phyloP scores from a whole-genome alignment of 1,139 yeast species.

The Saccharomycopsis crataegensis region DNA sequence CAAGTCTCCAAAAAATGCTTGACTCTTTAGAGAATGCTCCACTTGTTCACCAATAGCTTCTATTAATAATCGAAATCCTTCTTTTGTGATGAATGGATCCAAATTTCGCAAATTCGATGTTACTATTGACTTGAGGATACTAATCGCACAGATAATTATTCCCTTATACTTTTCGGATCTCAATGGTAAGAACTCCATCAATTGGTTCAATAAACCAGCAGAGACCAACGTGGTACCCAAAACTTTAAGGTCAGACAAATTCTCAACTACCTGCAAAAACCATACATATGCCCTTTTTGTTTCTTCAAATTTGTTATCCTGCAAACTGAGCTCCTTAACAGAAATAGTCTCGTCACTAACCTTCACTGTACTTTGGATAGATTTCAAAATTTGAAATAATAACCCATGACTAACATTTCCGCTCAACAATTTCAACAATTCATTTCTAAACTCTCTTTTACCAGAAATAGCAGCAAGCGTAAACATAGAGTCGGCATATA shows the following conservation, averaged over 20 bases:
- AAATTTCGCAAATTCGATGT: constrained; percentile 36
- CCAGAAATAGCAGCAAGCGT: constrained; percentile 67
- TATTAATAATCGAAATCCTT: constrained; percentile 62
- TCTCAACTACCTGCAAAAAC: constrained; percentile 52
- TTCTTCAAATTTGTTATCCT: constrained; percentile 28
- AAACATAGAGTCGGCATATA: constrained; percentile 44
- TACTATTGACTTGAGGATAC: constrained; percentile 51
- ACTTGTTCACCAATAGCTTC: constrained; percentile 60
- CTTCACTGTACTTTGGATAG: constrained; percentile 44
- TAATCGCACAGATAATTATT: constrained; percentile 60
- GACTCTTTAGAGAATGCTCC: constrained; percentile 52
- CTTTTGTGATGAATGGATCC: constrained; percentile 54
- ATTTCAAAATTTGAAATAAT: constrained; percentile 63
- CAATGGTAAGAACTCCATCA: constrained; percentile 54
- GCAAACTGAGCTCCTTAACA: constrained; percentile 20
- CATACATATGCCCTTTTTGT: constrained; percentile 45
- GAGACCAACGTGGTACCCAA: constrained; percentile 42
- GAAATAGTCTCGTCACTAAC: neutral
- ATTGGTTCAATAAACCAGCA: constrained; percentile 68
- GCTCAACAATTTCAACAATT: constrained; percentile 73
- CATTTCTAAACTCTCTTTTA: constrained; percentile 67
- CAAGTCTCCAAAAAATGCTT: constrained; percentile 27
- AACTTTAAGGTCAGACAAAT: constrained; percentile 47
- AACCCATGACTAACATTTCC: constrained; percentile 87
- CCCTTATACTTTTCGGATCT: constrained; percentile 43